Evolutionary conservation across 2,329 filamentous ascomycete genomes (phyloP).

Genomic region (Microdochium trichocladiopsis): DNA sequence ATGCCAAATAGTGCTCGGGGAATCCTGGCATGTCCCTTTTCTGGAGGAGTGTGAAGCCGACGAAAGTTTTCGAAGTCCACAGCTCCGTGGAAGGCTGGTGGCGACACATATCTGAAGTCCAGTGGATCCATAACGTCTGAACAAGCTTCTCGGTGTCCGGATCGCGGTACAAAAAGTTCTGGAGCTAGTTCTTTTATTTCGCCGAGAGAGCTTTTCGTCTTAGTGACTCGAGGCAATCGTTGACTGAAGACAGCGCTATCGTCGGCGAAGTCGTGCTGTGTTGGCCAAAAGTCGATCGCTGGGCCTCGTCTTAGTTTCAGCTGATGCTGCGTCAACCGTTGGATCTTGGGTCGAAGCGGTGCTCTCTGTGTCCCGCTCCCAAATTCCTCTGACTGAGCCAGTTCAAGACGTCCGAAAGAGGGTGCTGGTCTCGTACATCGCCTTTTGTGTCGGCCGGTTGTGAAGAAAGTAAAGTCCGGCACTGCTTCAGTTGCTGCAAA

Average conservation of each 20-base stretch:
- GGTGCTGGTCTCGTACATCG: conserved; percentile 10
- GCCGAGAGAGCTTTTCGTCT: too few relatives aligned
- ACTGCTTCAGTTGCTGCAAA: conserved; percentile 19
- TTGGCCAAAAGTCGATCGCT: neutral
- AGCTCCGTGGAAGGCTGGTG: neutral
- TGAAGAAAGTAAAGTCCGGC: conserved; percentile 10
- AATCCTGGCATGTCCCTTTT: neutral
- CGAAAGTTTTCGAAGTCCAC: neutral
- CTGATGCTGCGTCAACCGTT: neutral
- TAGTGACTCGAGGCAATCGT: neutral
- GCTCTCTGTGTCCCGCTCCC: neutral
- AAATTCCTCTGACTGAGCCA: conserved; percentile 6
- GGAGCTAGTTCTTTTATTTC: too few relatives aligned
- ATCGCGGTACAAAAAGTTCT: too few relatives aligned
- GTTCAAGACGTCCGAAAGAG: conserved; percentile 12
- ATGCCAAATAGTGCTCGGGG: neutral
- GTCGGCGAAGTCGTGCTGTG: neutral
- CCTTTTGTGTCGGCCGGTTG: conserved; percentile 14
- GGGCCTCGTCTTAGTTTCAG: neutral
- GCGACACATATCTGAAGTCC: neutral
- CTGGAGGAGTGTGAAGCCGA: neutral
- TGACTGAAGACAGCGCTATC: neutral
- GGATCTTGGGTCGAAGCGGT: neutral
- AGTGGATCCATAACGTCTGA: neutral
- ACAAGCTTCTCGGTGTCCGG: too few relatives aligned